These are phyloP conservation scores for Daedaleopsis nitida DNA, from an alignment of 768 basidiomycete species.

Conservation along the genomic window DNA sequence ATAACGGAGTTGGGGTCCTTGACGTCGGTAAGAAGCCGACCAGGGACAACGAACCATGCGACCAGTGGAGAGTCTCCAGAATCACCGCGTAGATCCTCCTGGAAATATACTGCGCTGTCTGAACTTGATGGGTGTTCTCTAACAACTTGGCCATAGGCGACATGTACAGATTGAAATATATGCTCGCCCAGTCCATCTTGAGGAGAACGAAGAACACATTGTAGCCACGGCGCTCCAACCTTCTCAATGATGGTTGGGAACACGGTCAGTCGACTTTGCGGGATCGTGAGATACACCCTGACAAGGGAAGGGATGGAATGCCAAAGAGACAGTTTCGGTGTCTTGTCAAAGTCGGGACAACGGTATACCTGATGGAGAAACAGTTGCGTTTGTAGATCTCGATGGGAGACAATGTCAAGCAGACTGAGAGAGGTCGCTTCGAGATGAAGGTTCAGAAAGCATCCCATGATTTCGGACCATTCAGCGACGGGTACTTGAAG, in stretches of 20 bases:
- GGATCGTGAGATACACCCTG: slow-evolving; percentile 36
- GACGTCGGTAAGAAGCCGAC: slow-evolving; percentile 20
- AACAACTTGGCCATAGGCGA: slow-evolving; percentile 13
- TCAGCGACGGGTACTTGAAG: not conserved
- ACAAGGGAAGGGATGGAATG: slow-evolving; percentile 36
- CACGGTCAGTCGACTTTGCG: slow-evolving; percentile 28
- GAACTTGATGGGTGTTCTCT: not conserved
- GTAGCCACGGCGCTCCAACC: slow-evolving; percentile 26
- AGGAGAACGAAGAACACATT: slow-evolving; percentile 12
- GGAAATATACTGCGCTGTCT: slow-evolving; percentile 2
- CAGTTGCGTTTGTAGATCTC: not conserved
- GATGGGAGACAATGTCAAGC: not conserved
- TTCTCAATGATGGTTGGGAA: slow-evolving; percentile 27
- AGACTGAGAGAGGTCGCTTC: too few species aligned
- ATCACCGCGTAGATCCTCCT: slow-evolving; percentile 3
- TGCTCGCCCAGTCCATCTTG: slow-evolving; percentile 23
- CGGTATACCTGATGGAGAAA: not conserved
- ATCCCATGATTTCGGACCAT: not conserved
- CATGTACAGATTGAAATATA: slow-evolving; percentile 28
- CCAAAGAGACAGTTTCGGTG: slow-evolving; percentile 6
- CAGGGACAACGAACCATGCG: slow-evolving; percentile 28
- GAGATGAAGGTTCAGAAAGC: not conserved
- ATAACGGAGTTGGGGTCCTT: not conserved
- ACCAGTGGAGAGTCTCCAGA: slow-evolving; percentile 2
- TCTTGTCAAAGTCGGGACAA: not conserved